Evolutionary conservation across 768 basidiomycete genomes (phyloP), one percentile per base, ranked within the genome.

Genomic region (Boletus rubroflammeus): DNA sequence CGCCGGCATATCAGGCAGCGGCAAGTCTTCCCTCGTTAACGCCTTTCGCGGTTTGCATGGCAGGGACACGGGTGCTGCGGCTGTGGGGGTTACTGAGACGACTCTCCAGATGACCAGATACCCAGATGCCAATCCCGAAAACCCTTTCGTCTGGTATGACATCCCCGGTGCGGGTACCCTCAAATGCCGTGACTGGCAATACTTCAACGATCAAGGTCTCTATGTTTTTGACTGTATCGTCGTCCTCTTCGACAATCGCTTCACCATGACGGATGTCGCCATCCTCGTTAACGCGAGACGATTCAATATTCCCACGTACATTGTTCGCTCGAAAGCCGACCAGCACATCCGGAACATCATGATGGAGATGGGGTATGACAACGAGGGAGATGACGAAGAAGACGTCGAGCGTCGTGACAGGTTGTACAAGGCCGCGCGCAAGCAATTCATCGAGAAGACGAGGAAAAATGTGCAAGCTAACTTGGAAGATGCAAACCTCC

Each of bases 21-120:
- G 73, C 36, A 74, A 74, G 51, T 74, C 73, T 1, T 73, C 73
- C 8, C 61, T 74, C 7, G 64, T 74, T 19, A 73, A 74, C 51
- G 65, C 73, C 3, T 64, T 73, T 41, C 70, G 73, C 4, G 71
- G 73, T 9, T 32, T 73, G 35, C 57, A 53, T 8, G 65, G 57
- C 47, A 41, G 45, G 26, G 61, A 65, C 1, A 21, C 48, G 0
- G 55, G 58, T 43, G 53, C 56, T 23, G 64, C 61, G 1, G 61
- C 64, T 13, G 60, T 59, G 0, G 63, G 63, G 0, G 53, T 65
- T 25, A 54, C 45, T 0, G 64, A 63, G 47, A 66, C 61, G 23
- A 66, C 61, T 0, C 54, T 57, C 13, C n/a, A 21, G 3, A 49
- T 55, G 44, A 51, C 47, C 19, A 46, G 63, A 25, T 63, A 66